Percentiles rank a stretch among this genome's conserved stretches.
Conservation (phyloP, 768 basidiomycete genomes). For the Lactifluus echinatus region DNA sequence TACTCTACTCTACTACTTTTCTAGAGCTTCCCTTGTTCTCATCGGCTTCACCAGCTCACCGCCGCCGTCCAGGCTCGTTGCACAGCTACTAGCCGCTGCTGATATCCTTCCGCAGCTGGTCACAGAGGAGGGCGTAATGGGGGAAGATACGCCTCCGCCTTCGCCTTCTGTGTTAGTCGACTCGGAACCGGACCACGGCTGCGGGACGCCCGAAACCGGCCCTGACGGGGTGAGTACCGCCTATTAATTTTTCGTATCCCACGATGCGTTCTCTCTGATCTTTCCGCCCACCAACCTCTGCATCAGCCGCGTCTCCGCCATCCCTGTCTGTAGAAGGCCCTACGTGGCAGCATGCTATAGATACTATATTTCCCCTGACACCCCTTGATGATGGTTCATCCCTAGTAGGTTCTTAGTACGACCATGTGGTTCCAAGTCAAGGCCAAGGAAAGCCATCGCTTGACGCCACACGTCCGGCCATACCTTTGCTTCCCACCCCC, state of each 20-base stretch:
- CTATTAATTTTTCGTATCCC: too few species aligned
- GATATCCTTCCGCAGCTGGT: not conserved
- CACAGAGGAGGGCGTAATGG: not conserved
- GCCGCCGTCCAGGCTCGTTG: not conserved
- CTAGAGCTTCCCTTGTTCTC: too few species aligned
- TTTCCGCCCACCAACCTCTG: too few species aligned
- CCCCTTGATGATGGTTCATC: not conserved
- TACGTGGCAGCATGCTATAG: not conserved
- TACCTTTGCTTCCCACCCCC: not conserved
- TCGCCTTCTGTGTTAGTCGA: too few species aligned
- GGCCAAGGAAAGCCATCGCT: not conserved
- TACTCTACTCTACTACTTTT: too few species aligned
- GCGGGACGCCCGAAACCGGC: not conserved
- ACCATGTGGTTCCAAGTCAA: not conserved
- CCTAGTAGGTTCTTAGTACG: not conserved
- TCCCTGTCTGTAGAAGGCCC: too few species aligned
- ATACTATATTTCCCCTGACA: not conserved
- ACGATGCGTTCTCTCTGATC: too few species aligned
- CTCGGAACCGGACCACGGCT: too few species aligned
- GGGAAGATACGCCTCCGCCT: too few species aligned
- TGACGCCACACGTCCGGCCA: not conserved
- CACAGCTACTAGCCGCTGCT: not conserved
- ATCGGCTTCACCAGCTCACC: too few species aligned
- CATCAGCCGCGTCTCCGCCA: too few species aligned
- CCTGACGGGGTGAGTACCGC: too few species aligned